phyloP scores from a whole-genome alignment of 352 stramenopile species.

The Phytophthora aleatoria region DNA sequence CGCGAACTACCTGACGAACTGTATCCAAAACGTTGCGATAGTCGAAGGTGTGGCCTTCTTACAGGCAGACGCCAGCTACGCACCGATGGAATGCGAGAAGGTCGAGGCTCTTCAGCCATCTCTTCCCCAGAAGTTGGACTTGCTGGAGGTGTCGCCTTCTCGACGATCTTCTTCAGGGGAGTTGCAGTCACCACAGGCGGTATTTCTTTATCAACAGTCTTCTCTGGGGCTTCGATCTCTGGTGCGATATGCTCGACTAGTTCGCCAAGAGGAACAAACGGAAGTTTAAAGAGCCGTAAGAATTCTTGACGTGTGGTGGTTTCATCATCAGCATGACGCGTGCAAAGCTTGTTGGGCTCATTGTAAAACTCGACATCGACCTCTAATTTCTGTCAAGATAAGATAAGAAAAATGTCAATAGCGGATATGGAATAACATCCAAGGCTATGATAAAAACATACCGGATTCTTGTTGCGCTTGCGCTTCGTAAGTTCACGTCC shows the following conservation, averaged over 20 bases:
- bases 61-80: constrained; percentile 4
- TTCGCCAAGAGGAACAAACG: constrained; percentile 11
- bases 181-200: background rate
- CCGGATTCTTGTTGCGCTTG: constrained; percentile 10
- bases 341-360: constrained; percentile 17
- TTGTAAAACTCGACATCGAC: constrained; percentile 21
- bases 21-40: constrained; percentile 9
- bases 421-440: background rate
- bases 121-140: constrained; percentile 4
- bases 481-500: constrained; percentile 4
- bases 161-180: constrained; percentile 5
- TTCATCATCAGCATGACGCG: constrained; percentile 16
- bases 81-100: constrained; percentile 4
- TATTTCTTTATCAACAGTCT: background rate
- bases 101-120: background rate
- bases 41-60: background rate
- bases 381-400: constrained; percentile 9
- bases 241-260: constrained; percentile 10
- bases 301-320: constrained; percentile 17
- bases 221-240: background rate
- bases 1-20: background rate
- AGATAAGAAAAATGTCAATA: background rate
- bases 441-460: background rate
- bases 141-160: constrained; percentile 3
- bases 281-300: constrained; percentile 8